Conservation (phyloP, 345 rosid species). For the Ricinus communis region DNA sequence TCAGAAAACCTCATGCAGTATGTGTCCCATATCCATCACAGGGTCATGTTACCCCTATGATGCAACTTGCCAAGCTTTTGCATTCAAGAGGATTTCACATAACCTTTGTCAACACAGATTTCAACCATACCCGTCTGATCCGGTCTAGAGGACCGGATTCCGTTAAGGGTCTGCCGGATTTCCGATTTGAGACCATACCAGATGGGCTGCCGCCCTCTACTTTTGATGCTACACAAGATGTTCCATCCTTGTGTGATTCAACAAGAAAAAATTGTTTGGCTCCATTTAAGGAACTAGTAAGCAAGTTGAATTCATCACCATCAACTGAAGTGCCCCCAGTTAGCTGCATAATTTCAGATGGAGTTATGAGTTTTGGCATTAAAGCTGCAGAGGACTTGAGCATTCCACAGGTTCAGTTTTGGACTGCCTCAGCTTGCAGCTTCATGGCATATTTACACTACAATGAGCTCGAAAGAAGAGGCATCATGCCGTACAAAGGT, state of each 20-base stretch:
- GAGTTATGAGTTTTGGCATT: conserved; percentile 15
- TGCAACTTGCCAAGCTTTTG: conserved; percentile 42
- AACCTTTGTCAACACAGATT: conserved; percentile 40
- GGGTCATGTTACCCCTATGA: conserved; percentile 42
- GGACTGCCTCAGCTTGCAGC: conserved; percentile 21
- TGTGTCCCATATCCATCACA: conserved; percentile 41
- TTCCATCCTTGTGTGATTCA: conserved; percentile 14
- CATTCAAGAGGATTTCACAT: conserved; percentile 36
- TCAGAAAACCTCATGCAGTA: conserved; percentile 25
- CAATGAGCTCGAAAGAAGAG: conserved; percentile 28
- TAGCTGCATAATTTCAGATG: conserved; percentile 13
- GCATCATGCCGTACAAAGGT: conserved; percentile 41
- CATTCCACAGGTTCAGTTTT: conserved; percentile 19
- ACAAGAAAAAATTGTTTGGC: conserved; percentile 7
- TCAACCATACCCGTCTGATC: conserved; percentile 25
- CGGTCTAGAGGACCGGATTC: conserved; percentile 20
- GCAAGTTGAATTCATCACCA: conserved; percentile 1
- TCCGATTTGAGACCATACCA: conserved; percentile 32
- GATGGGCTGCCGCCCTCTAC: conserved; percentile 35
- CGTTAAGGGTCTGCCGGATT: conserved; percentile 3
- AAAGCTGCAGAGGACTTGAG: conserved; percentile 15
- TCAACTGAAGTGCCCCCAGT: conserved; percentile 1
- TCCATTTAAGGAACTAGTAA: conserved; percentile 18
- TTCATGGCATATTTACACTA: conserved; percentile 28
- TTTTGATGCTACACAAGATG: conserved; percentile 17